A percentile compares a stretch with the other conserved stretches of the same genome.
Evolutionary conservation across 257 asterid genomes (phyloP).

Genomic region (Paraleonurus japonicus): DNA sequence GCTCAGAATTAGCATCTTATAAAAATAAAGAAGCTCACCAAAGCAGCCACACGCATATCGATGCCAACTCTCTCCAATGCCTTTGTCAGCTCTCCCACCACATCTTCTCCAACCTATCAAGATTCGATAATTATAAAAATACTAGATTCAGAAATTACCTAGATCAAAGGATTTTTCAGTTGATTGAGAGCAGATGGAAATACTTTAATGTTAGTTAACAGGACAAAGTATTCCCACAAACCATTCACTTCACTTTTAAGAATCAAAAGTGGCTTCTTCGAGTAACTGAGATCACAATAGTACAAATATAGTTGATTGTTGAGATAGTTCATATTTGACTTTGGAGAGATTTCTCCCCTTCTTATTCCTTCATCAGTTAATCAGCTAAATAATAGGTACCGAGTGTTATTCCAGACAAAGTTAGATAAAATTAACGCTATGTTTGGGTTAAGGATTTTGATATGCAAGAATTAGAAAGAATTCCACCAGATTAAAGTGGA

Average conservation of each 20-base stretch:
- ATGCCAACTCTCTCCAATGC: constrained; percentile 79
- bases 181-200: not conserved
- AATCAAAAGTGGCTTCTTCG: not conserved
- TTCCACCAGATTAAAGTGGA: not conserved
- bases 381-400: not conserved
- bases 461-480: not conserved
- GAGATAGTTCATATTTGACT: not conserved
- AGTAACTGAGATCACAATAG: not conserved
- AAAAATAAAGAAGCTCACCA: constrained; percentile 44
- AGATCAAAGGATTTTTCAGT: not conserved
- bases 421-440: not conserved
- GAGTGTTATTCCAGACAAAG: not conserved
- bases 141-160: not conserved
- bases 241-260: not conserved
- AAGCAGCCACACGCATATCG: constrained; percentile 82
- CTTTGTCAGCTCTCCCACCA: constrained; percentile 72
- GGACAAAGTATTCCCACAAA: not conserved
- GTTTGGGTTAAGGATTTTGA: not conserved
- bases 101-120: constrained; percentile 76
- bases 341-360: not conserved
- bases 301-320: not conserved
- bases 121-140: not conserved
- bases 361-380: not conserved
- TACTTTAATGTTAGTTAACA: not conserved
- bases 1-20: not conserved